Base-by-base conservation (phyloP, 306 rosid genomes). In the Malus orientalis region DNA sequence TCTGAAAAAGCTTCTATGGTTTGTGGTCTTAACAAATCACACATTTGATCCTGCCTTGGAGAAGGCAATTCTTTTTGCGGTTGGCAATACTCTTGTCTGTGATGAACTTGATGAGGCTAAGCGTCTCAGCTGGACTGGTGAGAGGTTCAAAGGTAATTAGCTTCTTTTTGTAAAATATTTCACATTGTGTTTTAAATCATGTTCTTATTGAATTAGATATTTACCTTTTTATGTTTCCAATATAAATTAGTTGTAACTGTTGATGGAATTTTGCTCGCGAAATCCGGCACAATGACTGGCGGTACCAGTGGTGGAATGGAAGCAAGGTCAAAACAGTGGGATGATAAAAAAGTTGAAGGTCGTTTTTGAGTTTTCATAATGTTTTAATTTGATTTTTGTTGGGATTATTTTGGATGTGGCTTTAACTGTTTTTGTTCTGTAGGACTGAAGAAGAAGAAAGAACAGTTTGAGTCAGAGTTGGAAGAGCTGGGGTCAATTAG, bases 231-330 rank as follows among this genome's bases (percentile, higher is more conserved):
- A 61, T 76, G 40, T 29, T 27, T 74, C 65, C 55, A 54, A 53
- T 77, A 78, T 89, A 81, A 81, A 72, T 73, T 82, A 96, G 99
- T 96, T 84, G 99, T 96, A 74, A 96, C 99, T 71, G 91, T 92
- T 76, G 99, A 96, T 70, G 99, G 99, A 74, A 93, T 87, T 84
- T 84, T 96, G 79, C 93, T 96, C 62, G 87, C 99, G 4, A 96
- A 96, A 81, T 93, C 99, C 5, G 99, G 99, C 82, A 92, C 99
- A 63, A 96, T 96, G 99, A 96, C 99, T 82, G 99, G 99, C 66
- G 99, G 99, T 80, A 92, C 96, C 44, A 96, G 98, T 86, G 99
- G 99, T 76, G 99, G 98, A 87, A 96, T 96, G 99, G 99, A 96
- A 86, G 99, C 98, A 51, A 89, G 97, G 85, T 91, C 99, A 42